Base-by-base conservation (phyloP, 345 rosid species). In the Sisymbrium altissimum region DNA sequence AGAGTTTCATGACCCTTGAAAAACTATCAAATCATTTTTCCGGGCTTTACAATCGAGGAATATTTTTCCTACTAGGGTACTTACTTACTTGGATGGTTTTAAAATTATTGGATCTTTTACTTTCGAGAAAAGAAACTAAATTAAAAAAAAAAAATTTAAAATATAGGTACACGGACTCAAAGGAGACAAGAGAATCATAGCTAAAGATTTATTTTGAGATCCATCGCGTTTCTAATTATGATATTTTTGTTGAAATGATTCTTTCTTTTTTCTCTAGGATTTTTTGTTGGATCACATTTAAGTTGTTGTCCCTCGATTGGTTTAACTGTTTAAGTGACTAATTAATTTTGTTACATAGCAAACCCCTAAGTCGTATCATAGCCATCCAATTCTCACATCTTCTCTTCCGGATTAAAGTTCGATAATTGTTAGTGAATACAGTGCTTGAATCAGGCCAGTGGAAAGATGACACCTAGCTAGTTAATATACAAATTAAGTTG, bases 171-270 rank as follows among this genome's bases (percentile, higher is more conserved):
- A 75, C 64, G 64, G 74, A 56, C 71, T 45, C 46, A 36, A 55
- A 68, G 70, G 74, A 69, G 79, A 69, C 70, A 75, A 61, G 68
- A 68, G 49, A n/a, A 75, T 61, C 74, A 52, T 68, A 75, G 79
- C 58, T 18, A 32, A 40, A 61, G 64, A 75, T 68, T 55, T 56
- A 73, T 43, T 32, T 73, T 64, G 54, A 9, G 14, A 19, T 23
- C 6, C 64, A 61, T 53, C 36, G 46, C 44, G 71, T 64, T 64
- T 73, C 15, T 17, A 65, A 73, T 55, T 38, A 36, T 68, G 79
- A 68, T 61, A 48, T 21, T 30, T 27, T 61, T 33, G 3, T 32
- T 60, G 60, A 66, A 29, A 48, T 66, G 29, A 35, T 48, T 68
- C 66, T 2, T n/a, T 36, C 30, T 18, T 15, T 52, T 23, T 27